Conservation (phyloP, 306 rosid species). For the Phaseolus lunatus region DNA sequence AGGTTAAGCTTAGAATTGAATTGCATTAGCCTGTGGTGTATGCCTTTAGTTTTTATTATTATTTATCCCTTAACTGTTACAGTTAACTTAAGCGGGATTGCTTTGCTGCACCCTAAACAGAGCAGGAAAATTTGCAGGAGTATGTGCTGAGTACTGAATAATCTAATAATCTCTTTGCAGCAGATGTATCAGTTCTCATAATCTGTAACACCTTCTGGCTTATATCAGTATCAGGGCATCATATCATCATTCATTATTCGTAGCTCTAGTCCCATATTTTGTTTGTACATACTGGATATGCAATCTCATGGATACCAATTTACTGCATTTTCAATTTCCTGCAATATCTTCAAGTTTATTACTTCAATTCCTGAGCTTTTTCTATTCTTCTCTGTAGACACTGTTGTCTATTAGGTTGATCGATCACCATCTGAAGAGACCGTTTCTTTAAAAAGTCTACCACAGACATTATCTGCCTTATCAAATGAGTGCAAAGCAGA, state of each 20-base stretch:
- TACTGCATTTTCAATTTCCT: constrained; percentile 5
- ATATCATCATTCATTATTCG: constrained; percentile 36
- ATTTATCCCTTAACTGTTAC: constrained; percentile 43
- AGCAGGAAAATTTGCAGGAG: not conserved
- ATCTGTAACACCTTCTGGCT: constrained; percentile 46
- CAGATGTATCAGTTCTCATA: constrained; percentile 37
- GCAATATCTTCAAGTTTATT: not conserved
- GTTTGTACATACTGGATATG: constrained; percentile 37
- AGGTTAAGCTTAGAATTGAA: constrained; percentile 41
- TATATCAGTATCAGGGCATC: constrained; percentile 37
- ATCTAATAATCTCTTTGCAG: constrained; percentile 36
- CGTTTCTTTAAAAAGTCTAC: not conserved
- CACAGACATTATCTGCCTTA: not conserved
- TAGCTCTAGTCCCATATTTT: constrained; percentile 20
- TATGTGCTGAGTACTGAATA: constrained; percentile 35
- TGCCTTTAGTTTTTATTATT: constrained; percentile 44
- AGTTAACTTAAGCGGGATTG: constrained; percentile 48
- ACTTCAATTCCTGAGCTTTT: not conserved
- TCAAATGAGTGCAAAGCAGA: not conserved
- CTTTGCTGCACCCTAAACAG: constrained; percentile 39
- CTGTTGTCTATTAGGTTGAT: not conserved
- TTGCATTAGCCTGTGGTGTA: constrained; percentile 48
- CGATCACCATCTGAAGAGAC: not conserved
- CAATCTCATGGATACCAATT: constrained; percentile 20
- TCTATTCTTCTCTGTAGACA: not conserved